phyloP scores from a whole-genome alignment of 1,284 basidiomycete genomes.

The Ganoderma lingzhi region DNA sequence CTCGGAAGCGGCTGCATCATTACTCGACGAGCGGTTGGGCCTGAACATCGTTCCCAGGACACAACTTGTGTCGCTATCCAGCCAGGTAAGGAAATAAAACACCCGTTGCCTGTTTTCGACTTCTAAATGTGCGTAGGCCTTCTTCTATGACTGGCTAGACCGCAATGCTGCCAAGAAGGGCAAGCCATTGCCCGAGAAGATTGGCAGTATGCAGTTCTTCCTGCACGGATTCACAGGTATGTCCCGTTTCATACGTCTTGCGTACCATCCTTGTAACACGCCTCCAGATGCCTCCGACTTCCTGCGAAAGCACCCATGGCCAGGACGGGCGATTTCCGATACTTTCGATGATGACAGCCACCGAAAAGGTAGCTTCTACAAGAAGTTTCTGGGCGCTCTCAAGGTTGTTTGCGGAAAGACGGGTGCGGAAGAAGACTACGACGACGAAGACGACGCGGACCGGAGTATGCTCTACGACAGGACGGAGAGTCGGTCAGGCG shows the following conservation, averaged over 20 bases:
- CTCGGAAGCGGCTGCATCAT: constrained; percentile 86
- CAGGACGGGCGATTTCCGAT: constrained; percentile 83
- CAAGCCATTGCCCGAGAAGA: constrained; percentile 83
- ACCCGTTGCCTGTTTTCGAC: not conserved
- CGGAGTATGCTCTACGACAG: constrained; percentile 68
- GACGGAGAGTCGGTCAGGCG: constrained; percentile 59
- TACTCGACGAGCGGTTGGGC: constrained; percentile 80
- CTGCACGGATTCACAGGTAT: constrained; percentile 83
- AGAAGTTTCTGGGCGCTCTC: constrained; percentile 70
- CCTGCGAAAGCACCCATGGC: constrained; percentile 87
- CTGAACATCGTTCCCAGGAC: constrained; percentile 89
- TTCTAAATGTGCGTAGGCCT: constrained; percentile 53
- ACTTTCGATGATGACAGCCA: constrained; percentile 86
- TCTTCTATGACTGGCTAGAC: constrained; percentile 92
- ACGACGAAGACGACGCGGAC: constrained; percentile 75
- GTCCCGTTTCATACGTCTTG: constrained; percentile 5
- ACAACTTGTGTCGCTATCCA: constrained; percentile 83
- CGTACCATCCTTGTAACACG: not conserved
- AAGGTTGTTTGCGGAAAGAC: constrained; percentile 84
- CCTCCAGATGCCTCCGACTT: constrained; percentile 85
- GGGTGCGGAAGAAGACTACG: constrained; percentile 72
- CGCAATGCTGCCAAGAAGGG: constrained; percentile 81
- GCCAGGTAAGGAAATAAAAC: constrained; percentile 57
- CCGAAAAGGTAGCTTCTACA: constrained; percentile 67
- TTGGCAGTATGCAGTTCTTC: constrained; percentile 92